A percentile compares a stretch with the other conserved stretches of the same genome.
phyloP scores from a whole-genome alignment of 2,329 filamentous ascomycete genomes.

The Fusarium chuoi region DNA sequence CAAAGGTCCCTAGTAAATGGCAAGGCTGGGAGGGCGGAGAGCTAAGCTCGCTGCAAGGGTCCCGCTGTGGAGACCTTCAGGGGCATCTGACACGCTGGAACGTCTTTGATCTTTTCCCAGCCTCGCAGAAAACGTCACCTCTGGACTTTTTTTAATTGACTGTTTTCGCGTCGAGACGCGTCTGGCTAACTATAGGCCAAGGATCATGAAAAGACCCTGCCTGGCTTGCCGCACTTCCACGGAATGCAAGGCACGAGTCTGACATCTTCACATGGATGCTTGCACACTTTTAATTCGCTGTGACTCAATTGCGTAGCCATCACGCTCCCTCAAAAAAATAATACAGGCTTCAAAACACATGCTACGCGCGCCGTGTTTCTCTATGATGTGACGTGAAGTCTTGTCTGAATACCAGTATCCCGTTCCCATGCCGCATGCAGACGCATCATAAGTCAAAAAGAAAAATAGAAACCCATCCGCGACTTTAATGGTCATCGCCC shows the following conservation, averaged over 20 bases:
- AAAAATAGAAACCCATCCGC: slow-evolving; percentile 4
- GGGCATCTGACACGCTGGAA: slow-evolving; percentile 34
- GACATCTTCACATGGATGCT: not conserved
- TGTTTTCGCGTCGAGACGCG: slow-evolving; percentile 21
- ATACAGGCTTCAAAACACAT: not conserved
- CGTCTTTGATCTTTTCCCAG: slow-evolving; percentile 19
- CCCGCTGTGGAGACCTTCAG: slow-evolving; percentile 16
- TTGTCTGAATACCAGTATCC: not conserved
- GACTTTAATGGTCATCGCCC: slow-evolving; percentile 4
- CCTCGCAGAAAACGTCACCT: slow-evolving; percentile 38
- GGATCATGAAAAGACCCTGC: not conserved
- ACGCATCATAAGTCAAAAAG: not conserved
- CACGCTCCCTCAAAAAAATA: not conserved
- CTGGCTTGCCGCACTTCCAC: not conserved
- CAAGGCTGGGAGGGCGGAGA: slow-evolving; percentile 52
- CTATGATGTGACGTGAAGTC: not conserved
- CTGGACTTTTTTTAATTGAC: not conserved
- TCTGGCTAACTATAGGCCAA: slow-evolving; percentile 5
- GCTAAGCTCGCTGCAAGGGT: slow-evolving; percentile 25
- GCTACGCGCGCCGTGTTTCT: not conserved
- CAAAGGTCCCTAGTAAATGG: slow-evolving; percentile 38
- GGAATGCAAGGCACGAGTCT: slow-evolving; percentile 9
- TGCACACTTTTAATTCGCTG: not conserved
- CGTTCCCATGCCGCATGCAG: not conserved
- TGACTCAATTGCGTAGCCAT: not conserved